Evolutionary conservation across 2,329 filamentous ascomycete genomes (phyloP).

Genomic region (Ceratocystis ficicola): DNA sequence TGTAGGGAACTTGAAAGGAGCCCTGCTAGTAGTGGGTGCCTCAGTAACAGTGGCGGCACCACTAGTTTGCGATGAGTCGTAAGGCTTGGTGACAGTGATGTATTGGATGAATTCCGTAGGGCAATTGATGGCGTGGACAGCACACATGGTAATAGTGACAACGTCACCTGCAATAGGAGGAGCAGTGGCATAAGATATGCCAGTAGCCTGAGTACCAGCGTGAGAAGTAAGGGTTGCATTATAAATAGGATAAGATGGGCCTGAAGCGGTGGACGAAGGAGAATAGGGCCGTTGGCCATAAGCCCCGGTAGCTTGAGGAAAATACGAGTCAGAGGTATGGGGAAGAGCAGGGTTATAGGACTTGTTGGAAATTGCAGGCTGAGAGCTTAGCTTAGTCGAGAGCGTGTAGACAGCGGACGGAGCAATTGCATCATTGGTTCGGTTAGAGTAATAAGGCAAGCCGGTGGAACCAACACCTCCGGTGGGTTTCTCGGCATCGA

Average conservation of each 20-base stretch:
- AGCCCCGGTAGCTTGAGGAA: constrained; percentile 4
- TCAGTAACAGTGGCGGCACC: not conserved
- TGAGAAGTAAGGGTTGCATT: constrained; percentile 1
- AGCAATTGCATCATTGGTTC: not conserved
- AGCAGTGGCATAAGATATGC: constrained; percentile 10
- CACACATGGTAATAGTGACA: constrained; percentile 31
- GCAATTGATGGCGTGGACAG: constrained; percentile 32
- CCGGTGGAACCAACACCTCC: not conserved
- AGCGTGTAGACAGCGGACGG: not conserved
- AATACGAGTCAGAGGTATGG: not conserved
- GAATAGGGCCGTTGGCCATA: not conserved
- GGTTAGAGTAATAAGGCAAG: not conserved
- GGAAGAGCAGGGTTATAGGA: not conserved
- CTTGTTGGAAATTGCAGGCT: not conserved
- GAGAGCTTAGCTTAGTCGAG: not conserved
- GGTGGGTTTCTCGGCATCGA: not conserved
- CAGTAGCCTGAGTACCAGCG: constrained; percentile 20
- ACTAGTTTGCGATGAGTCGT: not conserved
- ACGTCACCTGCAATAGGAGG: constrained; percentile 24
- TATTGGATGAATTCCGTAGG: constrained; percentile 30
- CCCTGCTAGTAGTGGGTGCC: not conserved
- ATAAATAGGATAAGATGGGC: not conserved
- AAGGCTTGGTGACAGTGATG: constrained; percentile 26
- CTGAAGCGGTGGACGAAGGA: not conserved
- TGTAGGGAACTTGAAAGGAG: constrained; percentile 18